These are phyloP conservation scores for Asterophora lycoperdoides DNA, from an alignment of 768 basidiomycete species.

Conservation along the genomic window DNA sequence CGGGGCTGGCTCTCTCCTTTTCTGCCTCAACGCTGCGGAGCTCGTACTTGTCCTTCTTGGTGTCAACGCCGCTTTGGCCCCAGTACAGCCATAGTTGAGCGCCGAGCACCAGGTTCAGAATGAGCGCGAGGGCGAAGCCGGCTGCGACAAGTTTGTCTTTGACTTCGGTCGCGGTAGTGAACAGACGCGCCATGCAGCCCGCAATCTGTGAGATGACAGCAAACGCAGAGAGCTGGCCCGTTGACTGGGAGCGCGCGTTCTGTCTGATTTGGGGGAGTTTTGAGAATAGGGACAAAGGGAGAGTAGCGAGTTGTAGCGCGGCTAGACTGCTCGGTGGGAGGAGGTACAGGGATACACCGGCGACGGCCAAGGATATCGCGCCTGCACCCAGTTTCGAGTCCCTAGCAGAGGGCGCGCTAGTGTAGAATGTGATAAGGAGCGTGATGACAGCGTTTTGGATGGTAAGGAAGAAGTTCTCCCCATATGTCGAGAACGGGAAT, in stretches of 20 bases:
- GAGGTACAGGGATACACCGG: conserved; percentile 37
- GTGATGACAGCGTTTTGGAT: conserved; percentile 87
- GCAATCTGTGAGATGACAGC: conserved; percentile 84
- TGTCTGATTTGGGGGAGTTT: conserved; percentile 92
- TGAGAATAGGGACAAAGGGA: conserved; percentile 88
- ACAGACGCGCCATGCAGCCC: conserved; percentile 88
- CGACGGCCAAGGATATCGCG: conserved; percentile 23
- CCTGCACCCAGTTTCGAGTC: conserved; percentile 32
- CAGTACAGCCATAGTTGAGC: conserved; percentile 83
- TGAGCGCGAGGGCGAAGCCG: conserved; percentile 78
- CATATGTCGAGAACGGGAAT: conserved; percentile 97
- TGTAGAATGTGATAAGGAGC: conserved; percentile 74
- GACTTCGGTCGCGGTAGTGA: conserved; percentile 90
- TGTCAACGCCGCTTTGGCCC: conserved; percentile 44
- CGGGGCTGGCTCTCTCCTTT: conserved; percentile 6
- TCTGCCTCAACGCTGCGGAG: conserved; percentile 9
- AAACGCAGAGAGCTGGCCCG: conserved; percentile 92
- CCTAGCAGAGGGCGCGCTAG: conserved; percentile 26
- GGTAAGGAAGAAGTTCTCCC: conserved; percentile 93
- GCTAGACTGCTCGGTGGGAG: conserved; percentile 52
- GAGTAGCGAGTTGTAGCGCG: conserved; percentile 75
- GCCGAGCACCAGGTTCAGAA: conserved; percentile 81
- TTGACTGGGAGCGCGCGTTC: conserved; percentile 70
- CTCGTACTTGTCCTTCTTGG: conserved; percentile 16
- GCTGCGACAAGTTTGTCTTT: conserved; percentile 76